A percentile compares a stretch with the other conserved stretches of the same genome.
These are phyloP conservation scores for Nicotiana rustica DNA, from an alignment of 305 asterid genomes.

Conservation along the genomic window DNA sequence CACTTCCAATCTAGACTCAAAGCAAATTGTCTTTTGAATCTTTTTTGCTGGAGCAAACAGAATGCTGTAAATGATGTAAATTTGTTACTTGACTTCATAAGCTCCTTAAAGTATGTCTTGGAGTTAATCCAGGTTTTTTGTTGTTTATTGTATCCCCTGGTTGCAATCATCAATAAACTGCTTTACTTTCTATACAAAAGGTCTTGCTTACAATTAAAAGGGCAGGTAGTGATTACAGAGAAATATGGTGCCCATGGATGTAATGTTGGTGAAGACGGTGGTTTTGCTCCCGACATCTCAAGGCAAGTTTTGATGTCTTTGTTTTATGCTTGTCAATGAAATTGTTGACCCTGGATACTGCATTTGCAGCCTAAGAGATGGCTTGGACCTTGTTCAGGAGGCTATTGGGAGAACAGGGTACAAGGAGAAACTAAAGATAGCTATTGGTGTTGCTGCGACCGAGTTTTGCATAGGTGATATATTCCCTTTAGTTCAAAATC, in stretches of 20 bases:
- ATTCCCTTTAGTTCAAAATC: background rate
- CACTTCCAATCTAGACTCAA: constrained; percentile 7
- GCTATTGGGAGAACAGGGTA: constrained; percentile 94
- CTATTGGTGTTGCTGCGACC: constrained; percentile 90
- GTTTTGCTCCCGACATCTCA: constrained; percentile 92
- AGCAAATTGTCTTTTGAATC: constrained; percentile 23
- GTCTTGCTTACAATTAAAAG: constrained; percentile 29
- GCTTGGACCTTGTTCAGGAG: constrained; percentile 90
- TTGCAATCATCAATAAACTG: background rate
- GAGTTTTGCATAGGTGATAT: constrained; percentile 92
- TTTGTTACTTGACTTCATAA: background rate
- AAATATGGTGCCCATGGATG: constrained; percentile 80
- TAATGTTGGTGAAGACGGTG: constrained; percentile 97
- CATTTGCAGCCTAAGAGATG: constrained; percentile 86
- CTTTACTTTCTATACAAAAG: background rate
- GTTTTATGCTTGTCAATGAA: constrained; percentile 34
- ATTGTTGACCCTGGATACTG: constrained; percentile 40
- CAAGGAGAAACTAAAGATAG: constrained; percentile 85
- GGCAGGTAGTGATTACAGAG: constrained; percentile 91
- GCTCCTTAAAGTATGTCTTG: constrained; percentile 15
- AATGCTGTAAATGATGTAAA: background rate
- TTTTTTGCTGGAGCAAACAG: background rate
- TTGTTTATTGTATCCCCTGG: background rate
- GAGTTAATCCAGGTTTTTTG: constrained; percentile 9
- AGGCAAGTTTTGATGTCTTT: constrained; percentile 65